Evolutionary conservation across 305 asterid genomes (phyloP), one percentile per base, ranked within the genome.

Genomic region (Lippia alba): DNA sequence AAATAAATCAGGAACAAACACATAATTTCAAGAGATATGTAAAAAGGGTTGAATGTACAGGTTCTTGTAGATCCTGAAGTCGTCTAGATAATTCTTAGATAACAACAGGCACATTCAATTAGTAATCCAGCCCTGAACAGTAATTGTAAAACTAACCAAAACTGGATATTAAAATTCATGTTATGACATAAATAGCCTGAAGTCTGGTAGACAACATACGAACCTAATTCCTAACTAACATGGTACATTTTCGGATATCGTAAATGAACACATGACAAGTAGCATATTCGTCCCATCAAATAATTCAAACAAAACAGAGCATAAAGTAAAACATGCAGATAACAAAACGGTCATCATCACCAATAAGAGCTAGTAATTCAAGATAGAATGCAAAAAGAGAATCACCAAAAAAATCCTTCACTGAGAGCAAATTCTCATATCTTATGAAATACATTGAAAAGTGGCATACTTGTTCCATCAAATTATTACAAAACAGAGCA

Each of bases 271-370:
- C 20, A 19, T 44, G 41, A 45, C 72, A 71, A 55, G 39, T 33
- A 49, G 32, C 33, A 20, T n/a, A 61, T 55, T 57, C 20, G 18
- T 18, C 4, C 19, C 39, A 64, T 33, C 41, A 67, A 57, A 41
- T 41, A 41, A 4, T 41, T 41, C 4, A 2, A 18, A 62, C 8
- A 67, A 30, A n/a, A n/a, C 48, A 53, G 50, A 49, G 49, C 56
- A 71, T 17, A 24, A n/a, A 19, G 45, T 53, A 4, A 53, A 3
- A 44, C 57, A 66, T 20, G 46, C 33, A 46, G 19, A 67, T 56
- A n/a, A 73, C 66, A 40, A 61, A 51, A 62, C 9, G n/a, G 10
- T 54, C 16, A 68, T 64, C 62, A 36, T 59, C 66, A n/a, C 45
- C 40, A 5, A n/a, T 6, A 56, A 61, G 69, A 50, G 16, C 67